A percentile compares a stretch with the other conserved stretches of the same genome.
These are phyloP conservation scores for Wickerhamiella occidentalis DNA, from an alignment of 805 yeast species.

Conservation along the genomic window DNA sequence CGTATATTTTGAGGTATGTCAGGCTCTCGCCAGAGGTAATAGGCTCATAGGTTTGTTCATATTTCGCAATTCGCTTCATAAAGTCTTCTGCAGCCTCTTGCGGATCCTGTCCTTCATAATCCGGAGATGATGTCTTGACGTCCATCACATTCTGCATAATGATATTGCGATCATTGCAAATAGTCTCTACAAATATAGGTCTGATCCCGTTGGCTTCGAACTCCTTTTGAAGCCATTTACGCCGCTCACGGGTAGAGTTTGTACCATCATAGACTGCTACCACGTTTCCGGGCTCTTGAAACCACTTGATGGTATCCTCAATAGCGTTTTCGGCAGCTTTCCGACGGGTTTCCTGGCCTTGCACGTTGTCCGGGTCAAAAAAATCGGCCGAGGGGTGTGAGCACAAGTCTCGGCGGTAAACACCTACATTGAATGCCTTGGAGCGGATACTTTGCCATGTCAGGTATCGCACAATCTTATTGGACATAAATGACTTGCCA, in stretches of 20 bases:
- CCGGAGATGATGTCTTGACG: constrained; percentile 79
- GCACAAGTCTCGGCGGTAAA: constrained; percentile 56
- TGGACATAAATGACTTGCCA: constrained; percentile 90
- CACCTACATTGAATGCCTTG: constrained; percentile 80
- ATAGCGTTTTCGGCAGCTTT: constrained; percentile 65
- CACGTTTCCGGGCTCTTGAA: constrained; percentile 61
- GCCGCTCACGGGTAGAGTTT: constrained; percentile 64
- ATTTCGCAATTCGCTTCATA: constrained; percentile 56
- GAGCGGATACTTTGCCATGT: constrained; percentile 86
- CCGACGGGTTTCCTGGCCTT: constrained; percentile 49
- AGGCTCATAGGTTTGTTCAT: constrained; percentile 67
- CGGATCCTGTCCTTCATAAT: constrained; percentile 55
- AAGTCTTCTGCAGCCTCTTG: constrained; percentile 66
- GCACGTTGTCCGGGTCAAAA: constrained; percentile 54
- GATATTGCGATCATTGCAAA: constrained; percentile 72
- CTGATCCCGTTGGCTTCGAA: constrained; percentile 42
- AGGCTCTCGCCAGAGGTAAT: constrained; percentile 39
- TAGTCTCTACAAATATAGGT: constrained; percentile 86
- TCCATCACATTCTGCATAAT: constrained; percentile 71
- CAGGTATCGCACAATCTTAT: constrained; percentile 81
- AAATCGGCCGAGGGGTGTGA: constrained; percentile 65
- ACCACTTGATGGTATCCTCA: constrained; percentile 77
- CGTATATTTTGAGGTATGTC: constrained; percentile 78
- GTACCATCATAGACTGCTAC: constrained; percentile 95
- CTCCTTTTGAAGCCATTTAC: constrained; percentile 44